A percentile compares a stretch with the other conserved stretches of the same genome.
These are phyloP conservation scores for Pyrrhoderma lamaoense DNA, from an alignment of 1,284 basidiomycete species.

Conservation along the genomic window DNA sequence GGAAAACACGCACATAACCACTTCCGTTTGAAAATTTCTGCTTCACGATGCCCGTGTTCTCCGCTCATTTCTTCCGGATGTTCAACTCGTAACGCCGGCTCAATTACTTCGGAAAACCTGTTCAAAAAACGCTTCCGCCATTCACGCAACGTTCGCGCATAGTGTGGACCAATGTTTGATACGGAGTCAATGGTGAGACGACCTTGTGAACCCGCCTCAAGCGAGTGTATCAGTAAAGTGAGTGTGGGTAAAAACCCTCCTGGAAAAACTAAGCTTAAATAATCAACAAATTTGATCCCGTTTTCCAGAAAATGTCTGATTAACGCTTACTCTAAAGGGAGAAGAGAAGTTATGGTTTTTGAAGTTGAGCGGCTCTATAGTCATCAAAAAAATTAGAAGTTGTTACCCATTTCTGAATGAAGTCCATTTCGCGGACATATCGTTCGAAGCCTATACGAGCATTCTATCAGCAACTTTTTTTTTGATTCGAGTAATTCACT, in stretches of 20 bases:
- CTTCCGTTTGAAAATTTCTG: conserved; percentile 73
- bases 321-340: conserved; percentile 23
- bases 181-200: conserved; percentile 64
- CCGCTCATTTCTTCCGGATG: conserved; percentile 47
- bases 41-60: conserved; percentile 42
- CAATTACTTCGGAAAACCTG: conserved; percentile 50
- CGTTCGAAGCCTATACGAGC: conserved; percentile 41
- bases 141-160: conserved; percentile 77
- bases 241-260: conserved; percentile 71
- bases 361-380: not conserved
- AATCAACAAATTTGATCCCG: not conserved
- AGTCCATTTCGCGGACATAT: conserved; percentile 60
- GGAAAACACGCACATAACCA: conserved; percentile 60
- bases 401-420: conserved; percentile 71
- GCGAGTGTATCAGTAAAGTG: conserved; percentile 50
- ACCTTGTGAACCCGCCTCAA: conserved; percentile 49
- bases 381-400: not conserved
- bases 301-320: not conserved
- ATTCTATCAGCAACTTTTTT: not conserved
- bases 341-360: no score
- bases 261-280: conserved; percentile 55
- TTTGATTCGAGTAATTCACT: not conserved
- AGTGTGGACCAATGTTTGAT: conserved; percentile 77
- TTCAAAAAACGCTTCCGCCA: conserved; percentile 63
- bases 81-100: conserved; percentile 54